Evolutionary conservation across 768 basidiomycete genomes (phyloP).

Genomic region (Amanita molliuscula): DNA sequence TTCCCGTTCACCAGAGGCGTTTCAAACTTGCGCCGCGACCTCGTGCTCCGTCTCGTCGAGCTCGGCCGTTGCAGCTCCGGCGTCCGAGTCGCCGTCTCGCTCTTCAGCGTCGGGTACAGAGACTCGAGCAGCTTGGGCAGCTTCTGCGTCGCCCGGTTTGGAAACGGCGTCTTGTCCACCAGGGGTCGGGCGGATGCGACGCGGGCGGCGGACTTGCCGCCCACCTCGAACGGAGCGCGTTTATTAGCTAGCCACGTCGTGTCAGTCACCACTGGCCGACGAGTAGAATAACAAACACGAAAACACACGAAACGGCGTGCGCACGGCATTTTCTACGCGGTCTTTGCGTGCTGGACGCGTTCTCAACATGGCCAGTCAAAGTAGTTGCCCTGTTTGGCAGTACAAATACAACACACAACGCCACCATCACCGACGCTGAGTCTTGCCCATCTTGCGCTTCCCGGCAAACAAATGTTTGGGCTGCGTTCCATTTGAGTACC

Average conservation of each 20-base stretch:
- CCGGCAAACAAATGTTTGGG: conserved; percentile 83
- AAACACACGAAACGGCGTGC: background rate
- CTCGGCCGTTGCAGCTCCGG: conserved; percentile 49
- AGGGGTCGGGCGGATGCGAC: conserved; percentile 42
- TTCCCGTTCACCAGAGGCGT: conserved; percentile 59
- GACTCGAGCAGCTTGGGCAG: conserved; percentile 24
- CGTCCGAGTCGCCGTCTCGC: conserved; percentile 14
- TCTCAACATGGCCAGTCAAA: background rate
- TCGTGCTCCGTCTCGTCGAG: conserved; percentile 53
- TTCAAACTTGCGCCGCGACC: conserved; percentile 48
- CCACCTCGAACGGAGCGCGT: background rate
- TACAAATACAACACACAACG: background rate
- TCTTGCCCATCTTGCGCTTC: conserved; percentile 80
- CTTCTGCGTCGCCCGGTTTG: conserved; percentile 39
- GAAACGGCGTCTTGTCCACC: conserved; percentile 68
- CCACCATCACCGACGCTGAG: conserved; percentile 49
- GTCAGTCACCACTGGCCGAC: background rate
- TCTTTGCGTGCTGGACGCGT: background rate
- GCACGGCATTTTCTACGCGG: background rate
- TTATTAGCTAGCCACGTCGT: background rate
- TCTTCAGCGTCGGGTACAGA: conserved; percentile 14
- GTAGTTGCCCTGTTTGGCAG: no score
- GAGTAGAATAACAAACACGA: background rate
- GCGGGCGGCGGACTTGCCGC: no score
- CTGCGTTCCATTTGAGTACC: conserved; percentile 24